A percentile compares a stretch with the other conserved stretches of the same genome.
These are phyloP conservation scores for Acer campestre DNA, from an alignment of 345 rosid species.

Conservation along the genomic window DNA sequence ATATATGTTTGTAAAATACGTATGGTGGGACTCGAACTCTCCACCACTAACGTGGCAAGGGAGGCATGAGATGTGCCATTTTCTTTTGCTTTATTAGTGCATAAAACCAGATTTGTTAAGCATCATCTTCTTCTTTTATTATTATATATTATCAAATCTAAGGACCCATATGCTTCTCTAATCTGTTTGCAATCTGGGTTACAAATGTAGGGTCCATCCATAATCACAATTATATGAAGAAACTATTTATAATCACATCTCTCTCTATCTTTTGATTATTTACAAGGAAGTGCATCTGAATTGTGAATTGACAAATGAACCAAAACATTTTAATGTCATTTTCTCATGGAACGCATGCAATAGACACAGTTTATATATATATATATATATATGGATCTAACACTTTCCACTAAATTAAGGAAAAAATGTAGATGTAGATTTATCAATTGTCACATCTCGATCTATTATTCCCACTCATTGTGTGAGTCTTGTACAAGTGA, in stretches of 20 bases:
- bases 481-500: too few relatives aligned
- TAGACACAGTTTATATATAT: not conserved
- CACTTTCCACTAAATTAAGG: not conserved
- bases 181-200: constrained; percentile 1
- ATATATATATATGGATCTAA: not conserved
- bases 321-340: not conserved
- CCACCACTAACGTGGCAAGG: too few relatives aligned
- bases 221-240: not conserved
- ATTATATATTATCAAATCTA: too few relatives aligned
- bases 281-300: not conserved
- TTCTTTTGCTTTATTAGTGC: too few relatives aligned
- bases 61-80: too few relatives aligned
- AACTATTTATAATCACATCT: not conserved
- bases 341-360: constrained; percentile 4
- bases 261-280: not conserved
- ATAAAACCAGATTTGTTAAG: not conserved
- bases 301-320: too few relatives aligned
- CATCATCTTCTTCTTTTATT: not conserved
- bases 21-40: too few relatives aligned
- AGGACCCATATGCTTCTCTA: not conserved
- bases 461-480: too few relatives aligned
- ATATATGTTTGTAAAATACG: too few relatives aligned
- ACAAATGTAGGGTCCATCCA: not conserved
- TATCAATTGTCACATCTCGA: too few relatives aligned
- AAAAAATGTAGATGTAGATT: not conserved